A percentile compares a stretch with the other conserved stretches of the same genome.
phyloP scores from a whole-genome alignment of 2,329 filamentous ascomycete genomes.

The Uncinocarpus reesii region DNA sequence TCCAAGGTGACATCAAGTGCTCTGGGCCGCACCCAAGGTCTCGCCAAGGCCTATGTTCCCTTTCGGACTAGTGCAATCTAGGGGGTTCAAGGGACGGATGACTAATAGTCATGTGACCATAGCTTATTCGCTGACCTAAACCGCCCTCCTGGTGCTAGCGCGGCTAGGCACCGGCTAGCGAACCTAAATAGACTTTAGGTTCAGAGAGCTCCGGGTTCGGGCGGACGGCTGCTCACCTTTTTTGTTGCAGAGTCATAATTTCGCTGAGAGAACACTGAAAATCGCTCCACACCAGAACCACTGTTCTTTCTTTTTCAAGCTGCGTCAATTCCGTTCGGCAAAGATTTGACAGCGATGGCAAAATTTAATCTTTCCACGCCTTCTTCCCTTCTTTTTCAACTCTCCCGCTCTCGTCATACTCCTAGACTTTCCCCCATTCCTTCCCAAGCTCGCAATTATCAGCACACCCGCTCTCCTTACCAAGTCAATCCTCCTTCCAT shows the following conservation, averaged over 20 bases:
- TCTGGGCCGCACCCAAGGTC: no score
- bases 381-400: not conserved
- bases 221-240: not conserved
- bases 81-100: no score
- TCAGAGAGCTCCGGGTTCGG: slow-evolving; percentile 5
- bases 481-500: not conserved
- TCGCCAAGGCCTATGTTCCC: no score
- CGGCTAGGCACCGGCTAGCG: not conserved
- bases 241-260: slow-evolving; percentile 8
- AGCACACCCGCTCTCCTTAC: not conserved
- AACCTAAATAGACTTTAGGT: not conserved
- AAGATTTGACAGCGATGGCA: slow-evolving; percentile 2
- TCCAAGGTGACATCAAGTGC: no score
- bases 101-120: no score
- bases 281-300: slow-evolving; percentile 2
- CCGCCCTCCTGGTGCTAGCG: no score
- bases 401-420: not conserved
- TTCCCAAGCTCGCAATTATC: not conserved
- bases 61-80: no score
- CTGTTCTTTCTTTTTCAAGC: not conserved
- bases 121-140: no score
- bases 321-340: slow-evolving; percentile 3
- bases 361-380: not conserved
- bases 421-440: not conserved
- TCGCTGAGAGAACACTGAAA: not conserved